Evolutionary conservation across 2,329 filamentous ascomycete genomes (phyloP), one percentile per base, ranked within the genome.

Genomic region (Colletotrichum spinosum): DNA sequence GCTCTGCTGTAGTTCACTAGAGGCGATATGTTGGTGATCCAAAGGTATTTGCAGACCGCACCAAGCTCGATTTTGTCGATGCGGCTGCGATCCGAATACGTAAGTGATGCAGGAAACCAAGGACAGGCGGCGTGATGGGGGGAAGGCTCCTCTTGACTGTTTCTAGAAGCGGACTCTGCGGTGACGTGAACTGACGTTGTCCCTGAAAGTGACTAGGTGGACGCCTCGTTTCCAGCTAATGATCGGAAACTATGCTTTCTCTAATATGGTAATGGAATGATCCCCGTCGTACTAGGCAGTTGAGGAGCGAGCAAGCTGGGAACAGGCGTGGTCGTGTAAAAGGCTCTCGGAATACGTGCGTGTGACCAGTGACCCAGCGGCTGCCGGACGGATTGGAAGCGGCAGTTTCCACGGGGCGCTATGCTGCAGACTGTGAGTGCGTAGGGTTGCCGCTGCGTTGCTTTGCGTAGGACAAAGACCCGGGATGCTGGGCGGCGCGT

Each of bases 401-500:
- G 41, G 25, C 15, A 34, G 13, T 57, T 57, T 55, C 51, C n/a
- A n/a, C n/a, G n/a, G 49, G 45, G 49, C 39, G 52, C 41, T 34
- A 38, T 42, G 55, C 48, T 62, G 60, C 52, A 66, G 44, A 64
- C 25, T 25, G 25, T 25, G 25, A 25, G 25, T 25, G 25, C 25
- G 25, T 25, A 25, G 25, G 4, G 25, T 25, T 25, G 25, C 25
- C 25, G 25, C 25, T 25, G 25, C 25, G 25, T 25, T 25, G 4
- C 25, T 25, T 25, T 25, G 25, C 25, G 59, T 66, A 45, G 49
- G 59, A 67, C 59, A 37, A 64, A 39, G 56, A 53, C 63, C 63
- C 63, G 45, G 60, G 63, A 64, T 64, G 48, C 59, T 64, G 63
- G 63, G 53, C 64, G 63, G 44, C 25, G 25, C 64, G 49, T 67